Evolutionary conservation across 768 basidiomycete genomes (phyloP), one percentile per base, ranked within the genome.

Genomic region (Multifurca ochricompacta): DNA sequence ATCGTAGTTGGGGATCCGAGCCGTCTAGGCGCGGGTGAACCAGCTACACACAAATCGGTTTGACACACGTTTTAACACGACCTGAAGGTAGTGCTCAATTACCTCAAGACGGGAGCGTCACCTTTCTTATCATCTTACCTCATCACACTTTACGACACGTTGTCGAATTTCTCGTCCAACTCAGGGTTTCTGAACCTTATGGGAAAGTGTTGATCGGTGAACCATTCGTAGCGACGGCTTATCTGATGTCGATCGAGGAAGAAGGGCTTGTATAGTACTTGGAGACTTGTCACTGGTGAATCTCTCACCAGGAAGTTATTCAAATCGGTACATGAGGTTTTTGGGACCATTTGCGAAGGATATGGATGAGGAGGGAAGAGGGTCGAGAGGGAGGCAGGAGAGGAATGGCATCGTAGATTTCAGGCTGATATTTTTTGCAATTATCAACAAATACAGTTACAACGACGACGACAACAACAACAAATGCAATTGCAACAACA

Each of bases 1-100:
- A 54, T 54, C 34, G 47, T 54, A 25, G 40, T 54, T 10, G 47
- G 34, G 19, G 35, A 49, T 34, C 47, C 28, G 4, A 27, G n/a
- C 1, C 43, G n/a, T 0, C 23, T 45, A 13, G 6, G 18, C 43
- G n/a, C 51, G 7, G n/a, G 7, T 14, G 43, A 37, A 25, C 27
- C 43, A 6, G 28, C 36, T 50, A 50, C 21, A 50, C 2, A 19
- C 16, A 44, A 4, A 28, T 45, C n/a, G 43, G 51, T 2, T 41
- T 54, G 16, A 54, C 47, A 34, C 54, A 54, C 54, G 54, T 54
- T 1, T 34, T 54, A 3, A 30, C 34, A 10, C 54, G 54, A 9
- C 6, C 45, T 10, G 8, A 19, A 13, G 40, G 21, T 10, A 23
- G 11, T 25, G 21, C 3, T 10, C 40, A 11, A 23, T 41, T 19